Evolutionary conservation across 345 rosid species (phyloP).

Genomic region (Citropsis articulata): DNA sequence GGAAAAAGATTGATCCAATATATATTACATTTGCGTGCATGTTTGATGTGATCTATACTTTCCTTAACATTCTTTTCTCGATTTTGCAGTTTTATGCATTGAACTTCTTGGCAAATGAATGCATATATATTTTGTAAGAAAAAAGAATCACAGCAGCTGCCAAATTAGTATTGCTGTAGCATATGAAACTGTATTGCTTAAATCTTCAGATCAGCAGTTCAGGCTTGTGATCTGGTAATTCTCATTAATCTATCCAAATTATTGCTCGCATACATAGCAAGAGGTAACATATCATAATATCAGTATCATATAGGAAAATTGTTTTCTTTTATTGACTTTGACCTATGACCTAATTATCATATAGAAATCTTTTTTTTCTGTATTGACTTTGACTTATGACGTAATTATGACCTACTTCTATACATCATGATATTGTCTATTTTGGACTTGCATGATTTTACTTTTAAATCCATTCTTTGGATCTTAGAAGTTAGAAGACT

Average conservation of each 20-base stretch:
- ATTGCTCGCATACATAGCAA: background rate
- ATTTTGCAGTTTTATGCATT: background rate
- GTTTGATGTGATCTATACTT: constrained; percentile 16
- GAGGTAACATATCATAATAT: background rate
- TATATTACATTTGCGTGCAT: background rate
- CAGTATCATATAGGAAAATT: no score
- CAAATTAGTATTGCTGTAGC: no score
- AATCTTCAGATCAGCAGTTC: background rate
- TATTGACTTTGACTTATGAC: background rate
- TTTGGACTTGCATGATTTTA: no score
- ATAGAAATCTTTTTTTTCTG: no score
- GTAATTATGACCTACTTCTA: no score
- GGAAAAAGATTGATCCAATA: constrained; percentile 21
- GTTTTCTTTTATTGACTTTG: no score
- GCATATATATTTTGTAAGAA: background rate
- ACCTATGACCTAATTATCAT: no score
- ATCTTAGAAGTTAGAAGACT: no score
- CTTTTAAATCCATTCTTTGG: no score
- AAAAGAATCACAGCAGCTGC: background rate
- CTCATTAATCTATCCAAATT: background rate
- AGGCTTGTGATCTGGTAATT: background rate
- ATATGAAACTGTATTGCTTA: background rate
- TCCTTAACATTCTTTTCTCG: background rate
- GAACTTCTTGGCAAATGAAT: background rate
- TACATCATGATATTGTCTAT: no score